These are phyloP conservation scores for Suillus plorans DNA, from an alignment of 768 basidiomycete species.

Conservation along the genomic window DNA sequence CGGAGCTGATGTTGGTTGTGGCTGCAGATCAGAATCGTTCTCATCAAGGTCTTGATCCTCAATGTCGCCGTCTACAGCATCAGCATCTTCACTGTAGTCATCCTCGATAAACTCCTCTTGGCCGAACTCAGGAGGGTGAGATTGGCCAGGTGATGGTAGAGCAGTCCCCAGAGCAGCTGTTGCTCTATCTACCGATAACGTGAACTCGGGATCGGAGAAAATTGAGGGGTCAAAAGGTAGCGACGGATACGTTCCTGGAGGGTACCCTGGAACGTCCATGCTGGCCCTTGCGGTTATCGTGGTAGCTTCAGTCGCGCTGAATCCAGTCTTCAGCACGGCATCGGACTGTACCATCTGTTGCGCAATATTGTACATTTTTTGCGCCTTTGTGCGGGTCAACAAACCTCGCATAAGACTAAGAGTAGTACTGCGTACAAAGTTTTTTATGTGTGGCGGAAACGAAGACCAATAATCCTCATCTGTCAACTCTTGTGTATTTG, in stretches of 20 bases:
- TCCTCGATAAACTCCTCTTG: conserved; percentile 38
- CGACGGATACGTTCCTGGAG: conserved; percentile 41
- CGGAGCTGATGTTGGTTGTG: conserved; percentile 18
- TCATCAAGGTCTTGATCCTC: conserved; percentile 37
- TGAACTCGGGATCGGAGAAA: conserved; percentile 54
- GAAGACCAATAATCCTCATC: conserved; percentile 73
- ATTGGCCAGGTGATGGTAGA: conserved; percentile 30
- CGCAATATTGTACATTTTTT: conserved; percentile 67
- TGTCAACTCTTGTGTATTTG: conserved; percentile 24
- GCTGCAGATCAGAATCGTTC: conserved; percentile 29
- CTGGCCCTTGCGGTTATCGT: conserved; percentile 11
- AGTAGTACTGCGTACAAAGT: conserved; percentile 53
- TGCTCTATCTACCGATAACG: conserved; percentile 49
- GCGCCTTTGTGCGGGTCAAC: conserved; percentile 44
- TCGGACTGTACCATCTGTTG: conserved; percentile 60
- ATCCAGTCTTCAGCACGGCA: conserved; percentile 36
- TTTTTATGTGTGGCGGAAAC: conserved; percentile 65
- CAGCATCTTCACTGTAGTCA: conserved; percentile 48
- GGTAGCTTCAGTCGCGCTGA: conserved; percentile 30
- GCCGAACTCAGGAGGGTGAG: conserved; percentile 36
- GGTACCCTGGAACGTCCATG: conserved; percentile 36
- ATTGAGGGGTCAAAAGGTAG: conserved; percentile 53
- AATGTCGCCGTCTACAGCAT: conserved; percentile 43
- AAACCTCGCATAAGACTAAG: conserved; percentile 25
- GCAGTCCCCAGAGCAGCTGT: conserved; percentile 33